Evolutionary conservation across 352 stramenopile species (phyloP).

Genomic region (Phytophthora megakarya): DNA sequence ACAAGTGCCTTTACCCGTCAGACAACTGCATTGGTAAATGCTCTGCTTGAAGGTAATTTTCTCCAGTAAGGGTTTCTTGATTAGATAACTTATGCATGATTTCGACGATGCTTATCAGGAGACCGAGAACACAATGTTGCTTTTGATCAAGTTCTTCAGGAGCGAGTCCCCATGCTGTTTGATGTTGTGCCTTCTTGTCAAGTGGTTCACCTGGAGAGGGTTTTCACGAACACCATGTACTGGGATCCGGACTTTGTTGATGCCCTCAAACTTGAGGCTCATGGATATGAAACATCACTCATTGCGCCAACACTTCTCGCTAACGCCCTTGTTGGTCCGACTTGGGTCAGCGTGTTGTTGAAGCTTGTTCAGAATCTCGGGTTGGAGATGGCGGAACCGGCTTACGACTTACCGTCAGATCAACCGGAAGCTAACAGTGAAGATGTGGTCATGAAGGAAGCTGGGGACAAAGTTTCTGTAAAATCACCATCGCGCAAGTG

Average conservation of each 20-base stretch:
- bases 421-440: not conserved
- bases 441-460: slow-evolving; percentile 20
- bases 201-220: slow-evolving; percentile 40
- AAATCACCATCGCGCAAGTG: slow-evolving; percentile 14
- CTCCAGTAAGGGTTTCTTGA: not conserved
- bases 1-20: slow-evolving; percentile 39
- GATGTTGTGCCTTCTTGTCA: slow-evolving; percentile 30
- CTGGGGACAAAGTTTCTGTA: not conserved
- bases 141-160: slow-evolving; percentile 48
- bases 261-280: slow-evolving; percentile 59
- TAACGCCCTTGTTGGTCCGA: slow-evolving; percentile 37
- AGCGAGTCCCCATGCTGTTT: slow-evolving; percentile 57
- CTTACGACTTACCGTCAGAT: not conserved
- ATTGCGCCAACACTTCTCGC: slow-evolving; percentile 40
- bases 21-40: slow-evolving; percentile 36
- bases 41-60: slow-evolving; percentile 42
- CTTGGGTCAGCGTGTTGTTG: slow-evolving; percentile 58
- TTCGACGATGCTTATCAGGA: slow-evolving; percentile 26
- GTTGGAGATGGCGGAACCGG: slow-evolving; percentile 30
- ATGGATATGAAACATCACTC: slow-evolving; percentile 57
- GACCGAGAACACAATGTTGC: slow-evolving; percentile 32
- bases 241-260: slow-evolving; percentile 49
- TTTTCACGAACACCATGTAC: slow-evolving; percentile 47
- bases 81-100: not conserved
- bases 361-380: slow-evolving; percentile 63